Percentiles rank a stretch among this genome's conserved stretches.
Evolutionary conservation across 208 protist species (phyloP).

Genomic region (Trypanosoma cruzi): DNA sequence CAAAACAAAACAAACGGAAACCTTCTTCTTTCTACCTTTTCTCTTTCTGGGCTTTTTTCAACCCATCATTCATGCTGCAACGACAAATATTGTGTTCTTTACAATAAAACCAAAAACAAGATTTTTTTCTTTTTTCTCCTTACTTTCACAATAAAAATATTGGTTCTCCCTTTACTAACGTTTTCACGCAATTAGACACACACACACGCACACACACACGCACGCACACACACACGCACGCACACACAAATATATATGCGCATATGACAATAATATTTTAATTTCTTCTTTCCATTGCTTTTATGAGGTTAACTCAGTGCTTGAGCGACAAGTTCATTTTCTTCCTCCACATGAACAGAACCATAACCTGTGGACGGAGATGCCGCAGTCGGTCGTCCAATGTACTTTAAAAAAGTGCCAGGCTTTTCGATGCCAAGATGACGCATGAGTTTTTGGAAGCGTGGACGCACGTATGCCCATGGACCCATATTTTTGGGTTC

Average conservation of each 20-base stretch:
- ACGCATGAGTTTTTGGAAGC: slow-evolving; percentile 80
- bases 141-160: too few species aligned
- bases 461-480: slow-evolving; percentile 86
- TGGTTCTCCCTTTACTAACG: too few species aligned
- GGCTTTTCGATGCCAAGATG: slow-evolving; percentile 46
- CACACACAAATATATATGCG: slow-evolving; percentile 7
- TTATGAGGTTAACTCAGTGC: slow-evolving; percentile 47
- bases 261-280: neutral
- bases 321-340: slow-evolving; percentile 68
- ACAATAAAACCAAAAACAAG: neutral
- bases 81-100: too few species aligned
- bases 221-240: neutral
- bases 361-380: slow-evolving; percentile 92
- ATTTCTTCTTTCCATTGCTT: neutral
- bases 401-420: slow-evolving; percentile 51
- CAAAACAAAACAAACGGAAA: too few species aligned
- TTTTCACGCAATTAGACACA: too few species aligned
- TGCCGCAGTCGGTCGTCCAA: slow-evolving; percentile 75
- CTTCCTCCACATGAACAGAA: slow-evolving; percentile 88
- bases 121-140: neutral
- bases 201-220: too few species aligned
- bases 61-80: too few species aligned
- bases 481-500: slow-evolving; percentile 98
- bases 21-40: too few species aligned
- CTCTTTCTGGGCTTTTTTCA: too few species aligned